phyloP scores from a whole-genome alignment of 345 rosid genomes.

The Brassica carinata region DNA sequence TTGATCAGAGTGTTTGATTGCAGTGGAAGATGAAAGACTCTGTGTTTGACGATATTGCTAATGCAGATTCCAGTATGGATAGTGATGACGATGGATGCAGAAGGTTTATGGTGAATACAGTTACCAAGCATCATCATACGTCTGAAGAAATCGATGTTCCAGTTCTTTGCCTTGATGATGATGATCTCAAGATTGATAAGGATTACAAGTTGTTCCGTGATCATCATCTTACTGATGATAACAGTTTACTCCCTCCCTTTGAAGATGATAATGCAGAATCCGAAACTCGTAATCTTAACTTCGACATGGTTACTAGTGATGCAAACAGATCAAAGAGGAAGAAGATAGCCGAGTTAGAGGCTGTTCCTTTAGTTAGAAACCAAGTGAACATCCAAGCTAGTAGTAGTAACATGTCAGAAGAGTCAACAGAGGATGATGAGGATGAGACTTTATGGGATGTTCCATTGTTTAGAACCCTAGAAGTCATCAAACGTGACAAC shows the following conservation, averaged over 20 bases:
- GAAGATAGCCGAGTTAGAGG: neutral
- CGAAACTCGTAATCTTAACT: slow-evolving; percentile 30
- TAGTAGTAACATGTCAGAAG: neutral
- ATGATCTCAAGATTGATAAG: slow-evolving; percentile 10
- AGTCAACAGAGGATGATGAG: neutral
- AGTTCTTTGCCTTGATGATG: slow-evolving; percentile 19
- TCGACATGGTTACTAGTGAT: neutral
- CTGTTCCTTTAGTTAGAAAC: slow-evolving; percentile 8
- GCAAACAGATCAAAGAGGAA: slow-evolving; percentile 16
- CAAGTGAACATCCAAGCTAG: too few relatives aligned
- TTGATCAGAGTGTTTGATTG: slow-evolving; percentile 13
- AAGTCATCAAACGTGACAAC: slow-evolving; percentile 12
- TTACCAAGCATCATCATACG: neutral
- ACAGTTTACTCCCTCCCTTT: neutral
- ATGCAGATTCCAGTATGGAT: slow-evolving; percentile 15
- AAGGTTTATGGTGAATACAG: slow-evolving; percentile 21
- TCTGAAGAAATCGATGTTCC: too few relatives aligned
- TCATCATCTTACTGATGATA: slow-evolving; percentile 18
- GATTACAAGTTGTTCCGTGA: slow-evolving; percentile 15
- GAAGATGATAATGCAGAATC: slow-evolving; percentile 11
- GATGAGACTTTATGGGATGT: neutral
- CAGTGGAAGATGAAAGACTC: neutral
- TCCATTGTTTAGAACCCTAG: neutral
- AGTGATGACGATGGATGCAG: slow-evolving; percentile 1
- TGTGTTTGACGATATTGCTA: neutral